Evolutionary conservation across 306 rosid species (phyloP).

Genomic region (Quercus mongolica): DNA sequence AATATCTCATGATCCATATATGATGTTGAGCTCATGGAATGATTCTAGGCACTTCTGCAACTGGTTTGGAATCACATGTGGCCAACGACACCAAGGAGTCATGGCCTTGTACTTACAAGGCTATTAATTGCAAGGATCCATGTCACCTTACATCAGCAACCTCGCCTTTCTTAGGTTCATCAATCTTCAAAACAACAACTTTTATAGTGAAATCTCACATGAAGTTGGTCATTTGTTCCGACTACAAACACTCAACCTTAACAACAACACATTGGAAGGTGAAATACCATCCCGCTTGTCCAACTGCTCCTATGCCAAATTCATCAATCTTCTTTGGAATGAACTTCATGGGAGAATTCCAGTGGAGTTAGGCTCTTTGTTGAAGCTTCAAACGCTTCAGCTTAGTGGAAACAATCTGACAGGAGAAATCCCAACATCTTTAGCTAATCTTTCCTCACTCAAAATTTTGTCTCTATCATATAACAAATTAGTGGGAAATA

Average conservation of each 20-base stretch:
- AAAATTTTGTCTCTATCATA: not conserved
- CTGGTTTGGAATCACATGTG: not conserved
- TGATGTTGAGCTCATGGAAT: too few species aligned
- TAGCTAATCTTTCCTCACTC: slow-evolving; percentile 1
- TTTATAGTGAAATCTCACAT: not conserved
- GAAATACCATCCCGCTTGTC: not conserved
- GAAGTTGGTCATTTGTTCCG: slow-evolving; percentile 8
- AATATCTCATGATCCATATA: not conserved
- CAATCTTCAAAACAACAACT: slow-evolving; percentile 7
- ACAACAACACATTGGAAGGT: slow-evolving; percentile 10
- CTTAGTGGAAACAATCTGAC: not conserved
- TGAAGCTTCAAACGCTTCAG: not conserved
- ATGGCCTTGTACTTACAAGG: not conserved
- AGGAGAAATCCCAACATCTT: slow-evolving; percentile 6
- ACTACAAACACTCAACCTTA: not conserved
- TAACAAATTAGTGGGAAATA: not conserved
- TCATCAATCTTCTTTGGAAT: not conserved
- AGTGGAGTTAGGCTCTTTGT: not conserved
- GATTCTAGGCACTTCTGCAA: too few species aligned
- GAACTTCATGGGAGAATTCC: not conserved
- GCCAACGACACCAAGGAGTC: slow-evolving; percentile 11
- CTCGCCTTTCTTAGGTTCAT: slow-evolving; percentile 10
- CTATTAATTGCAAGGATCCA: not conserved
- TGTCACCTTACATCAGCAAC: slow-evolving; percentile 21
- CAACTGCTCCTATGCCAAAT: not conserved